Evolutionary conservation across 331 rosid genomes (phyloP).

Genomic region (Phaseolus coccineus): DNA sequence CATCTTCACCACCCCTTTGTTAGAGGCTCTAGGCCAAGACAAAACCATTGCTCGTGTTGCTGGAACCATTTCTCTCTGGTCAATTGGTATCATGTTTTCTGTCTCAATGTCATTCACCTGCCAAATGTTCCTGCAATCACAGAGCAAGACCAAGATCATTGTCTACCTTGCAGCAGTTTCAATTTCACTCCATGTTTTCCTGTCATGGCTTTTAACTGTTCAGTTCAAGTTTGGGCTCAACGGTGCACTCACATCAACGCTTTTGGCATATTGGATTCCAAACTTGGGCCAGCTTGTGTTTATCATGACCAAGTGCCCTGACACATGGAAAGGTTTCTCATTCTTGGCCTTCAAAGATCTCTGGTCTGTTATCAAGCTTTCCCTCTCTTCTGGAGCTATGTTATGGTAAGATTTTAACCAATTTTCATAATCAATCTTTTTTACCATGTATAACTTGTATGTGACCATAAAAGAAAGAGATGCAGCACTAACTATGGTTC

Average conservation of each 20-base stretch:
- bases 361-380: slow-evolving; percentile 64
- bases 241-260: slow-evolving; percentile 61
- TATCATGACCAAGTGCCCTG: slow-evolving; percentile 53
- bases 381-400: slow-evolving; percentile 70
- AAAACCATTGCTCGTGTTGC: slow-evolving; percentile 52
- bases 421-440: neutral
- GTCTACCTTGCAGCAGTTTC: slow-evolving; percentile 64
- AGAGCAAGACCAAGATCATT: slow-evolving; percentile 64
- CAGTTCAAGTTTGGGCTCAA: slow-evolving; percentile 58
- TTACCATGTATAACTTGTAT: neutral
- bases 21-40: slow-evolving; percentile 60
- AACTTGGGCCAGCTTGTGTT: slow-evolving; percentile 60
- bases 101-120: slow-evolving; percentile 57
- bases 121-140: slow-evolving; percentile 73
- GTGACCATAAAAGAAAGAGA: neutral
- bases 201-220: slow-evolving; percentile 69
- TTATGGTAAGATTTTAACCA: slow-evolving; percentile 53
- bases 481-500: slow-evolving; percentile 28
- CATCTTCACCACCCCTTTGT: slow-evolving; percentile 58
- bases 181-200: slow-evolving; percentile 44
- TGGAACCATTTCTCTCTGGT: slow-evolving; percentile 64
- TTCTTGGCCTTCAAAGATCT: slow-evolving; percentile 65
- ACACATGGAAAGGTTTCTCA: slow-evolving; percentile 71
- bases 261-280: slow-evolving; percentile 62
- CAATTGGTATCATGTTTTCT: slow-evolving; percentile 53